Percentiles rank a stretch among this genome's conserved stretches.
phyloP scores from a whole-genome alignment of 495 filamentous ascomycete species.

The Collariella sp. region DNA sequence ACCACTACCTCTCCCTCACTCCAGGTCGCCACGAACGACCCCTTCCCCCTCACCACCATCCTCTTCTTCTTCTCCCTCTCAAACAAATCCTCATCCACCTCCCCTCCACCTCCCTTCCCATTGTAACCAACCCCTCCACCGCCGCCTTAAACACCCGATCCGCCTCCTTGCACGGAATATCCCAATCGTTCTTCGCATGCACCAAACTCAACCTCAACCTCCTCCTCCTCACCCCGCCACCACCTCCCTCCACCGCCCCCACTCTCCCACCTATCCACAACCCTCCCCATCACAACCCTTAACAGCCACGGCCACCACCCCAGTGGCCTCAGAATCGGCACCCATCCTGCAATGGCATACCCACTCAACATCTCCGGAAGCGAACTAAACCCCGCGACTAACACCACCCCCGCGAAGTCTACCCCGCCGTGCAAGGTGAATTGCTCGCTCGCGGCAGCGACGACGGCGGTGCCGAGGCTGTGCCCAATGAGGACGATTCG shows the following conservation, averaged over 20 bases:
- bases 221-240: constrained; percentile 39
- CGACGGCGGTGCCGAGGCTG: constrained; percentile 81
- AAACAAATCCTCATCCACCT: constrained; percentile 28
- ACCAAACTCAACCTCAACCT: constrained; percentile 60
- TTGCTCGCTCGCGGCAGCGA: constrained; percentile 58
- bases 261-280: constrained; percentile 49
- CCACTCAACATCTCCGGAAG: constrained; percentile 58
- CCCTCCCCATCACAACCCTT: constrained; percentile 28
- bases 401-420: constrained; percentile 61
- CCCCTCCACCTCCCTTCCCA: too few relatives aligned
- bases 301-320: constrained; percentile 37
- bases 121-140: constrained; percentile 46
- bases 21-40: constrained; percentile 36
- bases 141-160: constrained; percentile 47
- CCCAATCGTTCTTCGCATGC: constrained; percentile 65
- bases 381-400: constrained; percentile 71
- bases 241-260: constrained; percentile 35
- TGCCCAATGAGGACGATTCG: constrained; percentile 81
- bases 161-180: constrained; percentile 61
- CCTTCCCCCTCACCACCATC: constrained; percentile 31
- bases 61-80: constrained; percentile 33
- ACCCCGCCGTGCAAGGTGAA: constrained; percentile 40
- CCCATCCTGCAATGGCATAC: constrained; percentile 57
- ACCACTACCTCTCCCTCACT: constrained; percentile 34
- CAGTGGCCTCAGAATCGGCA: constrained; percentile 74